phyloP scores from a whole-genome alignment of 2,329 filamentous ascomycete species.

The Camillea tinctor region DNA sequence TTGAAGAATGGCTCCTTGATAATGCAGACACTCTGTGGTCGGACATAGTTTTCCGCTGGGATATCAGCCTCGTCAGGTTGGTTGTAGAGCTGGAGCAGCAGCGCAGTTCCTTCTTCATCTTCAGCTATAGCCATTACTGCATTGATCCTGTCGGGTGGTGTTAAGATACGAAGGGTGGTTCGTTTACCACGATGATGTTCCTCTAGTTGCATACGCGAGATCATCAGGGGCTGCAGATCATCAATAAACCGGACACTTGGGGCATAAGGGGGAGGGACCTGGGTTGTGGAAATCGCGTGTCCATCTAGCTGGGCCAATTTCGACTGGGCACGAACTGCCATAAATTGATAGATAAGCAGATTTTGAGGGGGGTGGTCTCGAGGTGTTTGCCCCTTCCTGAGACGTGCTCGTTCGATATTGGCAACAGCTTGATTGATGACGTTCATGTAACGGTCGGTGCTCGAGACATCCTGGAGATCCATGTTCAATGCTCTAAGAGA shows the following conservation, averaged over 20 bases:
- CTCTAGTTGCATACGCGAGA: constrained; percentile 32
- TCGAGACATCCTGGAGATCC: neutral
- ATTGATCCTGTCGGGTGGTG: constrained; percentile 16
- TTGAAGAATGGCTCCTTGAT: constrained; percentile 57
- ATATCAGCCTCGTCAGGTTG: constrained; percentile 38
- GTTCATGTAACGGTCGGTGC: neutral
- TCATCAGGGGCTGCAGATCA: constrained; percentile 24
- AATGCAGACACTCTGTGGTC: constrained; percentile 36
- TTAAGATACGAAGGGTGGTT: constrained; percentile 17
- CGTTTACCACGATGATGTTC: constrained; percentile 27
- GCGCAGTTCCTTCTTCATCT: constrained; percentile 37
- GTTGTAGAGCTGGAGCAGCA: constrained; percentile 41
- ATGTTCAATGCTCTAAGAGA: neutral
- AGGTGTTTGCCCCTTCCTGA: constrained; percentile 14
- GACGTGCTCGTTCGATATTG: neutral
- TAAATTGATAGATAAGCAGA: constrained; percentile 4
- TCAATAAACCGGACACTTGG: constrained; percentile 20
- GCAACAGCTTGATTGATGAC: neutral
- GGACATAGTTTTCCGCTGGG: constrained; percentile 35
- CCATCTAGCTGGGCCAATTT: neutral
- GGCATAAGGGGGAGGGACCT: constrained; percentile 21
- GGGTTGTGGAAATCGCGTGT: constrained; percentile 3
- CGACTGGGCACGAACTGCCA: constrained; percentile 1
- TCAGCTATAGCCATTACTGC: constrained; percentile 34
- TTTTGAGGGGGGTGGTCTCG: constrained; percentile 7